Evolutionary conservation across 176 grass and related monocot species (phyloP).

Genomic region (Carex pumila): DNA sequence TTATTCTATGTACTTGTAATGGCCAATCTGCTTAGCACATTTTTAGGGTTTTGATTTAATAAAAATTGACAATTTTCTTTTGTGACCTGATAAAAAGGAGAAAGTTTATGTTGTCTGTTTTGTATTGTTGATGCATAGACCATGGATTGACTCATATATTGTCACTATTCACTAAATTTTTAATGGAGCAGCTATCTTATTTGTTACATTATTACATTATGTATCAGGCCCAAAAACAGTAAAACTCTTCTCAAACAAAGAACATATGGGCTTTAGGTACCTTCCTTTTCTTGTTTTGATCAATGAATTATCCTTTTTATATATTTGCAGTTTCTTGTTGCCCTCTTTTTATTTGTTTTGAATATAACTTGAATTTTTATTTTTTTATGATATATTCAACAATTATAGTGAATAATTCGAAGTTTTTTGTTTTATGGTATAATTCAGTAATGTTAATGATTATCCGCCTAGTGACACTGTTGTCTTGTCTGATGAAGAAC

Average conservation of each 20-base stretch:
- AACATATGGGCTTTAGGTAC: constrained; percentile 99
- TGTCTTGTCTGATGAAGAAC: constrained; percentile 54
- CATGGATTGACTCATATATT: neutral
- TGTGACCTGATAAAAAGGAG: neutral
- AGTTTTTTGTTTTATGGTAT: constrained; percentile 17
- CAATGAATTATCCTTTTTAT: neutral
- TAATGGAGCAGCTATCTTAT: neutral
- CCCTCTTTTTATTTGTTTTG: neutral
- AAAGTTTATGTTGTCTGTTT: neutral
- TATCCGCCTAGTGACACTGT: constrained; percentile 82
- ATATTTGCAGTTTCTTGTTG: neutral
- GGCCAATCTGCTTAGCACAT: neutral
- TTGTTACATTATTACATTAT: constrained; percentile 14
- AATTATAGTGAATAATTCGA: constrained; percentile 14
- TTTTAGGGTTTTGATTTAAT: neutral
- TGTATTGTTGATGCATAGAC: neutral
- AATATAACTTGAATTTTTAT: constrained; percentile 6
- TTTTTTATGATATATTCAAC: neutral
- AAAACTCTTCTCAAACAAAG: constrained; percentile 92
- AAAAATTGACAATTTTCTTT: neutral
- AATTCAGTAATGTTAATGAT: constrained; percentile 81
- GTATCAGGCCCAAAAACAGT: constrained; percentile 62
- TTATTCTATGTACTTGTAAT: neutral
- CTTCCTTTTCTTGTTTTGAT: neutral
- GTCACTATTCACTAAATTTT: neutral